phyloP scores from a whole-genome alignment of 2,329 filamentous ascomycete genomes.

The Fusarium sp. region DNA sequence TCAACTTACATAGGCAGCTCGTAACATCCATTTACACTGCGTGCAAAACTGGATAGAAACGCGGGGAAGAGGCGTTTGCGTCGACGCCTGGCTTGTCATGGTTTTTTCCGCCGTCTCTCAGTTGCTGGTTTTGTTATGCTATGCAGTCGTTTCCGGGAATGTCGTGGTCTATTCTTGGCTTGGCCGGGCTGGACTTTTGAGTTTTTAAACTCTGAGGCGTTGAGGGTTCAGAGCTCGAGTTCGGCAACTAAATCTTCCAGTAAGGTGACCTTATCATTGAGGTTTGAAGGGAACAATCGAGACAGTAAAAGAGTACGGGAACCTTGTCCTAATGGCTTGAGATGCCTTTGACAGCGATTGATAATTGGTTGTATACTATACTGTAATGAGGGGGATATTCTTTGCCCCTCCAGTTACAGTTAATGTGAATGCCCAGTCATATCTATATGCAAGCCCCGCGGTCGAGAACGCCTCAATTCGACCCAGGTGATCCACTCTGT shows the following conservation, averaged over 20 bases:
- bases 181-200: conserved; percentile 8
- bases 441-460: conserved; percentile 15
- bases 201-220: conserved; percentile 7
- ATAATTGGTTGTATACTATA: background rate
- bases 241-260: background rate
- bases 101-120: background rate
- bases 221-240: background rate
- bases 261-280: background rate
- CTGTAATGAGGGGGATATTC: background rate
- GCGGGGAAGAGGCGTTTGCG: conserved; percentile 61
- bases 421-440: background rate
- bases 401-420: conserved; percentile 13
- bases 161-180: conserved; percentile 19
- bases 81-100: conserved; percentile 25
- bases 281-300: background rate
- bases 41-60: conserved; percentile 93
- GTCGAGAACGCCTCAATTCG: conserved; percentile 10
- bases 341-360: background rate
- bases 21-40: conserved; percentile 91
- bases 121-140: background rate
- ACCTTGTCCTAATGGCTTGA: background rate
- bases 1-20: conserved; percentile 80
- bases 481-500: conserved; percentile 1
- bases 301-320: background rate
- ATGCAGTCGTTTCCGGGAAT: conserved; percentile 15